Base-by-base conservation (phyloP, 2,329 filamentous ascomycete genomes). In the Diaporthe helianthi region DNA sequence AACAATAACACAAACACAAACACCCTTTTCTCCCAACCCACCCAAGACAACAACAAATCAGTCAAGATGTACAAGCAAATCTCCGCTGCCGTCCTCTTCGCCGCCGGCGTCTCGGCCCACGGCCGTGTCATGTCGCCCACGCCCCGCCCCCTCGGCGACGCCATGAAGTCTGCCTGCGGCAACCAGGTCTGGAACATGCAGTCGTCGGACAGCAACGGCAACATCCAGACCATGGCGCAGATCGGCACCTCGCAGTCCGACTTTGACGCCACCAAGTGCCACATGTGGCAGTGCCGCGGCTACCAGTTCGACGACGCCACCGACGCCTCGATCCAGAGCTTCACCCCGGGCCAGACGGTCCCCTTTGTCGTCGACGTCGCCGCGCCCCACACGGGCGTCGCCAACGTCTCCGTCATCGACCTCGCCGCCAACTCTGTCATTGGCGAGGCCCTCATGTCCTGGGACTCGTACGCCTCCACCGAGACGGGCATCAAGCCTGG, bases 231-330 rank as follows among this genome's bases (percentile, higher is more conserved):
- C 69, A 80, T 86, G 72, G 79, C 86, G 52, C 84, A 87, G 76
- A 79, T 84, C 60, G 83, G 82, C 75, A 76, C 67, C 68, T 74
- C 76, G 72, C 83, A 87, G 68, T 67, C 63, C 49, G 85, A 86
- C 79, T 85, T 83, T 78, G 78, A 85, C 67, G 79, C 80, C 54
- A 75, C 76, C 1, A 75, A 78, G 46, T 88, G 86, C 76, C 79
- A 85, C 74, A 79, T 86, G 74, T 86, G 82, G 81, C 81, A 86
- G 58, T 87, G 85, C 84, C 87, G 88, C 79, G 87, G 87, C 71
- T 84, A 84, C 78, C 83, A 87, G 75, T 87, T 83, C 77, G 81
- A 74, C 54, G 87, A 89, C 79, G 86, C 86, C 79, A 83, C 77
- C 71, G 64, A 65, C 68, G 81, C 77, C 72, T 85, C 85, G 73